Evolutionary conservation across 108 stramenopile species (phyloP), one percentile per base, ranked within the genome.

Genomic region (Mediolabrus comicus): DNA sequence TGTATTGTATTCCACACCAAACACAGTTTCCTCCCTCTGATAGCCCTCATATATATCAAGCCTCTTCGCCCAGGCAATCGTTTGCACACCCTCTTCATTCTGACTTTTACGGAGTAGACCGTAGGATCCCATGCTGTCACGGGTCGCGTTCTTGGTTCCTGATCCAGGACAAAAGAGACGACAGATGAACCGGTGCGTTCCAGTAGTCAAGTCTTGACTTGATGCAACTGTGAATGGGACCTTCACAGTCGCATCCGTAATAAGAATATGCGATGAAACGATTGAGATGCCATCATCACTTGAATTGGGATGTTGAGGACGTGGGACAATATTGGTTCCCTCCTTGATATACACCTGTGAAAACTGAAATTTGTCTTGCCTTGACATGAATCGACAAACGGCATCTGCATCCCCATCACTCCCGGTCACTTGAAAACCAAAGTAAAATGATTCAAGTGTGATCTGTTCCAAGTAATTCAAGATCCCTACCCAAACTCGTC

Each of bases 391-490:
- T 10, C 68, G 34, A 13, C 41, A 68, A 30, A 63, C 75, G 3
- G 43, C 75, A 16, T 62, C 68, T 31, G 24, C 24, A 17, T 69
- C 68, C 27, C 34, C 51, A 14, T 19, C n/a, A 3, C 0, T 10
- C 17, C 51, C 35, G 14, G 33, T 17, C 16, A 19, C 63, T 38
- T 75, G 74, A 32, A 67, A 67, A 3, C 36, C 60, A 62, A 75
- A 67, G 43, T 75, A 69, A 59, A 65, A 76, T n/a, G 49, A 28
- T 13, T 69, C 68, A 0, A 14, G 26, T 16, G 57, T 34, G 22
- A 76, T 62, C 19, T 59, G 43, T 56, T 76, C 75, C 68, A 76
- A 17, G 33, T 69, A 53, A 59, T 69, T 53, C 38, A 63, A 69
- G 0, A 76, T 13, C 0, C 75, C 75, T 8, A 67, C 59, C 75